Percentiles rank a stretch among this genome's conserved stretches.
Conservation (phyloP, 805 yeast genomes). For the Kurtzmaniella cleridarum region DNA sequence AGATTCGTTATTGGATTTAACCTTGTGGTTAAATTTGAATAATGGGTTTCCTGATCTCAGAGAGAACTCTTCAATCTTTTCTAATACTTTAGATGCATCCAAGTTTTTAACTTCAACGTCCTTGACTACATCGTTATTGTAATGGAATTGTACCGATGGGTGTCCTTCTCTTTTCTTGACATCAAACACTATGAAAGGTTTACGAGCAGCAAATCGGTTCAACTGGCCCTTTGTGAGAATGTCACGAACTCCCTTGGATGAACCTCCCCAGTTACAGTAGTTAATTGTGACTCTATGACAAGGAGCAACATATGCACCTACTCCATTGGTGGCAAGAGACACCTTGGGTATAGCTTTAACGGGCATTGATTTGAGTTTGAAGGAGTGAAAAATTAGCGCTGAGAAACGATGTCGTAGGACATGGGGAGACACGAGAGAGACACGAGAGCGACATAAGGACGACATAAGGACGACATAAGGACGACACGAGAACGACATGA, state of each 20-base stretch:
- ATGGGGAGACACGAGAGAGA: too few relatives aligned
- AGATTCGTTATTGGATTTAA: slow-evolving; percentile 70
- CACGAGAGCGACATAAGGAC: too few relatives aligned
- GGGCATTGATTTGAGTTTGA: slow-evolving; percentile 29
- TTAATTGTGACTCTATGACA: slow-evolving; percentile 72
- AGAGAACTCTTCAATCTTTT: slow-evolving; percentile 57
- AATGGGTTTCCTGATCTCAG: slow-evolving; percentile 67
- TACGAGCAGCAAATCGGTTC: slow-evolving; percentile 50
- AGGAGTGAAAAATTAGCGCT: too few relatives aligned
- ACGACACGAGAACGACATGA: too few relatives aligned
- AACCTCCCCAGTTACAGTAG: slow-evolving; percentile 95
- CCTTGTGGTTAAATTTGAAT: slow-evolving; percentile 64
- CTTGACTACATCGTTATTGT: slow-evolving; percentile 34
- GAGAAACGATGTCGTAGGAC: too few relatives aligned
- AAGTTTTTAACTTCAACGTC: slow-evolving; percentile 75
- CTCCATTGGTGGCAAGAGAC: slow-evolving; percentile 67
- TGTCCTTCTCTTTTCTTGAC: slow-evolving; percentile 73
- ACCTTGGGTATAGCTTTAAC: slow-evolving; percentile 56
- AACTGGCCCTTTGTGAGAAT: slow-evolving; percentile 48
- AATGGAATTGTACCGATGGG: slow-evolving; percentile 53
- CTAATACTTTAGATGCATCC: slow-evolving; percentile 53
- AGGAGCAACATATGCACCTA: slow-evolving; percentile 67
- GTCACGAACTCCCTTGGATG: slow-evolving; percentile 78
- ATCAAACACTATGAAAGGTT: slow-evolving; percentile 69
- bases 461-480: too few relatives aligned